Percentiles rank a stretch among this genome's conserved stretches.
These are phyloP conservation scores for Hyphochytrium catenoides DNA, from an alignment of 352 stramenopile genomes.

Conservation along the genomic window DNA sequence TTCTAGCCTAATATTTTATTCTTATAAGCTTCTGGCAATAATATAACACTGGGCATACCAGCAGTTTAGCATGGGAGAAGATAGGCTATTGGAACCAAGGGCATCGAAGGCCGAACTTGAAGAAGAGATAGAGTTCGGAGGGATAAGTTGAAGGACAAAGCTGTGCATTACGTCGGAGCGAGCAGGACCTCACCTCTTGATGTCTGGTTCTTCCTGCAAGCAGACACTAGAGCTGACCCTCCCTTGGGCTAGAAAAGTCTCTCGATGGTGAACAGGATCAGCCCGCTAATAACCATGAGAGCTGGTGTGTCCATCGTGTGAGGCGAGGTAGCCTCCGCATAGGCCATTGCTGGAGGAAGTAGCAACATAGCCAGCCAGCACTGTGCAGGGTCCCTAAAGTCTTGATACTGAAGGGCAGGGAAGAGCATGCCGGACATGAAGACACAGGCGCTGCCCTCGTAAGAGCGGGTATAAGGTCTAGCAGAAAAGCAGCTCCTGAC, in stretches of 20 bases:
- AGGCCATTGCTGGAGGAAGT: slow-evolving; percentile 44
- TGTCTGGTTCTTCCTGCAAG: too few species aligned
- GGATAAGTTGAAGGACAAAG: too few species aligned
- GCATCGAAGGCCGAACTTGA: too few species aligned
- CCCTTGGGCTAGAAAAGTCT: slow-evolving; percentile 42
- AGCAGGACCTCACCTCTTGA: too few species aligned
- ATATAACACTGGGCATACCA: too few species aligned
- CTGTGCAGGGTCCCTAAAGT: slow-evolving; percentile 49
- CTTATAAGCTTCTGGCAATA: too few species aligned
- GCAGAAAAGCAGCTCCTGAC: slow-evolving; percentile 42
- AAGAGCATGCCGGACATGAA: slow-evolving; percentile 51
- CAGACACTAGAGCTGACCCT: too few species aligned
- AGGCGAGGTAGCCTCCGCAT: slow-evolving; percentile 43
- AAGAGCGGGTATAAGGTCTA: slow-evolving; percentile 46
- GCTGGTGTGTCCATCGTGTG: slow-evolving; percentile 61
- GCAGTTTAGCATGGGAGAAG: too few species aligned
- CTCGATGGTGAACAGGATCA: slow-evolving; percentile 43
- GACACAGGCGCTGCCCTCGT: slow-evolving; percentile 38
- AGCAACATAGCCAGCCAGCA: slow-evolving; percentile 44
- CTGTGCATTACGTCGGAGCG: too few species aligned
- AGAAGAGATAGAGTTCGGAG: too few species aligned
- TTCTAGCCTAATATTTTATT: too few species aligned
- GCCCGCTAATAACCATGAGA: slow-evolving; percentile 43
- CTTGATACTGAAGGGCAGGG: slow-evolving; percentile 41
- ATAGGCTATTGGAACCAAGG: too few species aligned